Evolutionary conservation across 225 moss, liverwort and hornwort genomes (phyloP).

Genomic region (Ulota crispa): DNA sequence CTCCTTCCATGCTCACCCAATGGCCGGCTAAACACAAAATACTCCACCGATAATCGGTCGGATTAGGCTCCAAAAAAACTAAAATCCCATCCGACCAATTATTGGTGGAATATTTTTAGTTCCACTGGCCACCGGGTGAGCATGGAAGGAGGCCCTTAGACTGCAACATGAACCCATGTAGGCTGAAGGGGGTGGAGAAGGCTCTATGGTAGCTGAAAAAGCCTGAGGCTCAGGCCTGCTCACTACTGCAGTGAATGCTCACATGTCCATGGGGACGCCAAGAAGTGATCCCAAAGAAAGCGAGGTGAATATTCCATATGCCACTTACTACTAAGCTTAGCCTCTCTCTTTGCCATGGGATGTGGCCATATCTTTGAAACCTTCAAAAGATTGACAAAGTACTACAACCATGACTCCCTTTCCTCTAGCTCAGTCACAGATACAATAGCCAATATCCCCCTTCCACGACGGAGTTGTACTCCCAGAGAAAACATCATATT

Average conservation of each 20-base stretch:
- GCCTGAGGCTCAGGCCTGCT: conserved; percentile 15
- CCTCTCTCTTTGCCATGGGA: conserved; percentile 17
- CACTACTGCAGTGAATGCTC: conserved; percentile 10
- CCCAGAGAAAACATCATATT: no score
- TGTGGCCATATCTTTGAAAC: conserved; percentile 46
- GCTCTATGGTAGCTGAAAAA: neutral
- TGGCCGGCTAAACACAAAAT: no score
- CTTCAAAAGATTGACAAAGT: conserved; percentile 44
- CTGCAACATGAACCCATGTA: neutral
- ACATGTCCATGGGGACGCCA: conserved; percentile 13
- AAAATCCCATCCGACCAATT: no score
- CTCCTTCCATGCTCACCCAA: no score
- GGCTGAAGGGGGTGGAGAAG: accelerated
- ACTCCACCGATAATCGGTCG: no score
- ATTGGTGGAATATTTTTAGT: no score
- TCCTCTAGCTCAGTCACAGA: neutral
- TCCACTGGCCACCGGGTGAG: no score
- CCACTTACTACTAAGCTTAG: neutral
- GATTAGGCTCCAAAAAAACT: no score
- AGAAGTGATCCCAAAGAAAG: neutral
- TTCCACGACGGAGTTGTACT: neutral
- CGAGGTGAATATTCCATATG: conserved; percentile 23
- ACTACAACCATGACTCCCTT: neutral
- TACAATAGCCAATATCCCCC: neutral
- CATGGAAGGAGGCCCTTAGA: no score